phyloP scores from a whole-genome alignment of 2,329 filamentous ascomycete species.

The Clathrospora elynae region DNA sequence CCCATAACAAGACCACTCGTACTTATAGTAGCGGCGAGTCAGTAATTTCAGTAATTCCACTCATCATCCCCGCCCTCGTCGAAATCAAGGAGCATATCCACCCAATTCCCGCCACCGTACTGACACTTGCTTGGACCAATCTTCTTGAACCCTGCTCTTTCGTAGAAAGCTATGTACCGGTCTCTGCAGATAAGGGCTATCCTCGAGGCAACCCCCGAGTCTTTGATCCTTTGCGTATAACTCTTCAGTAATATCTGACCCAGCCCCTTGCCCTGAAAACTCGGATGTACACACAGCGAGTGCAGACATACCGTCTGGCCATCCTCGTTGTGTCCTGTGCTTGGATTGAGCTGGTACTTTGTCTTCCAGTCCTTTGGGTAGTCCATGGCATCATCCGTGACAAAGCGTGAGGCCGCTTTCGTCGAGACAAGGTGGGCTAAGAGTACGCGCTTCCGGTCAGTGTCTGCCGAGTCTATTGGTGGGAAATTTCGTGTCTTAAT shows the following conservation, averaged over 20 bases:
- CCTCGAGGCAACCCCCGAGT: conserved; percentile 70
- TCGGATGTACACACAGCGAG: conserved; percentile 78
- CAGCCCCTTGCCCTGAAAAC: conserved; percentile 74
- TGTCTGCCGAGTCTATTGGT: conserved; percentile 64
- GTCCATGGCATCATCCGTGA: conserved; percentile 79
- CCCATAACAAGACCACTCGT: too few relatives aligned
- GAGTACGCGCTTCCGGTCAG: conserved; percentile 66
- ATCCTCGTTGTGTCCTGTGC: conserved; percentile 70
- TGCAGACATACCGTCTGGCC: conserved; percentile 81
- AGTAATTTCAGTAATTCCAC: conserved; percentile 12
- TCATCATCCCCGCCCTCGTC: conserved; percentile 14
- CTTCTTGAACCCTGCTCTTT: conserved; percentile 72
- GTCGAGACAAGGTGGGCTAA: conserved; percentile 81
- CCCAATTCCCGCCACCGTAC: conserved; percentile 81
- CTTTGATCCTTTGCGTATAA: conserved; percentile 77
- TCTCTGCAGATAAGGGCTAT: conserved; percentile 79
- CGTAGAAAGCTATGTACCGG: conserved; percentile 74
- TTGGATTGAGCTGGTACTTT: conserved; percentile 39
- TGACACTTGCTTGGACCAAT: conserved; percentile 69
- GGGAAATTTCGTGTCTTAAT: conserved; percentile 61
- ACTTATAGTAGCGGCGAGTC: too few relatives aligned
- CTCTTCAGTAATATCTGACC: conserved; percentile 75
- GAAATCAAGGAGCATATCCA: conserved; percentile 69
- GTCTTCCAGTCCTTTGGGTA: conserved; percentile 70
- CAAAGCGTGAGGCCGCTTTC: conserved; percentile 64